Evolutionary conservation across 106 monocot species (phyloP), one percentile per base, ranked within the genome.

Genomic region (Iris macrosiphon): DNA sequence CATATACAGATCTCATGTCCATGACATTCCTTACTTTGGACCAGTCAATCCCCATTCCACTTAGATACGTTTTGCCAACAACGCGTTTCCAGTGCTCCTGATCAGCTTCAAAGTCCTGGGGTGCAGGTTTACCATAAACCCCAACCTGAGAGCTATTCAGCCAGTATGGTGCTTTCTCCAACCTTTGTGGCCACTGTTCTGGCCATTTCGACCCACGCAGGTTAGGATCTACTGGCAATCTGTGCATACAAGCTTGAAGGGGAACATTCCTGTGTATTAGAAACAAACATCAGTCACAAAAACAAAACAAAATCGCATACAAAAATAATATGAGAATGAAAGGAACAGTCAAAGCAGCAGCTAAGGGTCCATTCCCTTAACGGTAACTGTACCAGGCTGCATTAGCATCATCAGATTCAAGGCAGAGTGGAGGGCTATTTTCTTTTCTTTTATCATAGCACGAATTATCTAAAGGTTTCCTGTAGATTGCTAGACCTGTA

Each of bases 1-100:
- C 93, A 59, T 93, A 93, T 4, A 88, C 78, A 45, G 93, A 55
- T 69, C 84, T 75, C 93, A 93, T 93, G 57, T 93, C 93, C 93
- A 93, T 93, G 65, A 81, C 87, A 67, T 93, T 93, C 65, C 93
- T 77, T 27, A 93, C 69, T n/a, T 47, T 72, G 12, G 83, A 69
- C 93, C 93, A 93, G 63, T 88, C 54, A 30, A 93, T 81, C 45
- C 88, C 93, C 78, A 87, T 66, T 22, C 80, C 84, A 35, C 61
- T 73, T 55, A 81, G 28, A 56, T 88, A 88, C 7, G 84, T 84
- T 28, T 76, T 89, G 45, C 55, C 62, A 7, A 93, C 78, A 49
- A 88, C 78, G 40, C 57, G 65, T 59, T 78, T 81, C 93, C 93
- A 93, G 21, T 93, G 93, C 52, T 67, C 60, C 31, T 78, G 75